Conservation (phyloP, 2,329 filamentous ascomycete genomes). For the Botryotinia globosa region DNA sequence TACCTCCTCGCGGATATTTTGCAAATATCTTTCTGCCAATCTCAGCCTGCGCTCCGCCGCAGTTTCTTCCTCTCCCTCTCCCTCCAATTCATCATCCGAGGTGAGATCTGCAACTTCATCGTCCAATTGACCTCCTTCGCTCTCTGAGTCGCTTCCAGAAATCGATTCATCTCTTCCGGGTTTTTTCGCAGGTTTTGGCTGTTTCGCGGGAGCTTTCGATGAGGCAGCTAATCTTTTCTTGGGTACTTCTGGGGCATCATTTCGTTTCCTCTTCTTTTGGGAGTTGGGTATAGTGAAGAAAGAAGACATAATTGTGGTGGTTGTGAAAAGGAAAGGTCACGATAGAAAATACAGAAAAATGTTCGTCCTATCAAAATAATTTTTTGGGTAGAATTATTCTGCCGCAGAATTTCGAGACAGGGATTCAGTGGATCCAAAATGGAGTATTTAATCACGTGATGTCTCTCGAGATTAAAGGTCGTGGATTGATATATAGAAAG, state of each 20-base stretch:
- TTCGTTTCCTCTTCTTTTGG: constrained; percentile 86
- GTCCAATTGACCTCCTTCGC: constrained; percentile 52
- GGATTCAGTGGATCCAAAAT: constrained; percentile 9
- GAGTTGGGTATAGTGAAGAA: constrained; percentile 90
- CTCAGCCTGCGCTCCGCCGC: constrained; percentile 82
- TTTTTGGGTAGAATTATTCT: constrained; percentile 25
- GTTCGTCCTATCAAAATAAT: constrained; percentile 20
- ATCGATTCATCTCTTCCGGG: constrained; percentile 63
- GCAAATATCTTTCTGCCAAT: constrained; percentile 87
- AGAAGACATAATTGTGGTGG: constrained; percentile 67
- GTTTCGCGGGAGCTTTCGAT: constrained; percentile 28
- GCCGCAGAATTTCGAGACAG: constrained; percentile 22
- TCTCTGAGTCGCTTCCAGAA: constrained; percentile 76
- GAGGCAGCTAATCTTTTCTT: constrained; percentile 58
- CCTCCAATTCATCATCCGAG: constrained; percentile 60
- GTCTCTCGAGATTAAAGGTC: neutral
- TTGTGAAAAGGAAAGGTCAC: neutral
- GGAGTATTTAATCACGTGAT: neutral
- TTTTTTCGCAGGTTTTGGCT: constrained; percentile 43
- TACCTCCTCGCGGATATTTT: constrained; percentile 81
- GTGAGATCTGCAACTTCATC: constrained; percentile 53
- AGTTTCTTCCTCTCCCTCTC: constrained; percentile 68
- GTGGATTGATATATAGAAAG: neutral
- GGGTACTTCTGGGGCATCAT: constrained; percentile 51
- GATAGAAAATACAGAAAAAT: constrained; percentile 17